Conservation (phyloP, 129 eudicot species). For the Helianthus tuberosus region DNA sequence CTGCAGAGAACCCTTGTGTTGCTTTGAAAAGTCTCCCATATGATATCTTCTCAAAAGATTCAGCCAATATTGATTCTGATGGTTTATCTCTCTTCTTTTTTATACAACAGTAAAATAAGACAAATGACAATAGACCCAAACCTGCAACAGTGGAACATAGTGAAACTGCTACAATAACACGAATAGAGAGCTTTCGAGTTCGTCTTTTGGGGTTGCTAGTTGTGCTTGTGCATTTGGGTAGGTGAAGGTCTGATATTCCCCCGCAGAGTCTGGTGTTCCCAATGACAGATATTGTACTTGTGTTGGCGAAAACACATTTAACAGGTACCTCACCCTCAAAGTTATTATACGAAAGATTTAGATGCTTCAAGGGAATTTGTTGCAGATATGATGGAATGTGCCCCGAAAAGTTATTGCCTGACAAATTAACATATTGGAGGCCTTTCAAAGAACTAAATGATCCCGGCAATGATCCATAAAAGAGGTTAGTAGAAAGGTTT, state of each 20-base stretch:
- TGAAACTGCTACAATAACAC: conserved; percentile 15
- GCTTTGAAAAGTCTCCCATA: conserved; percentile 32
- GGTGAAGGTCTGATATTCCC: conserved; percentile 20
- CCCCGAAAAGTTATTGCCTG: conserved; percentile 30
- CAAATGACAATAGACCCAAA: not conserved
- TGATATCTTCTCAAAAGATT: conserved; percentile 34
- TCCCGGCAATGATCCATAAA: conserved; percentile 16
- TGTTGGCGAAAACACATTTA: conserved; percentile 17
- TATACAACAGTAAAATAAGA: not conserved
- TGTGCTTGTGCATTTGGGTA: conserved; percentile 21
- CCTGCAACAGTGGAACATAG: not conserved
- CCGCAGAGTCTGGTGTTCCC: conserved; percentile 33
- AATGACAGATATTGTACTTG: conserved; percentile 21
- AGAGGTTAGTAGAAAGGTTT: conserved; percentile 15
- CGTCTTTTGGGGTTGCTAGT: conserved; percentile 1
- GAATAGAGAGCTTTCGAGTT: not conserved
- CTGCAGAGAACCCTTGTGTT: conserved; percentile 35
- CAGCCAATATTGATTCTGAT: not conserved
- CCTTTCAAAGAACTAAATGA: conserved; percentile 20
- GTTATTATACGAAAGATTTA: conserved; percentile 28
- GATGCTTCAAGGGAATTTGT: not conserved
- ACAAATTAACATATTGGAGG: conserved; percentile 20
- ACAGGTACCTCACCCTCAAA: conserved; percentile 29
- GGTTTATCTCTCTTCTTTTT: conserved; percentile 6
- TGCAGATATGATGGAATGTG: conserved; percentile 19